Evolutionary conservation across 2,329 filamentous ascomycete species (phyloP), one percentile per base, ranked within the genome.

Genomic region (Fusarium xyrophilum): DNA sequence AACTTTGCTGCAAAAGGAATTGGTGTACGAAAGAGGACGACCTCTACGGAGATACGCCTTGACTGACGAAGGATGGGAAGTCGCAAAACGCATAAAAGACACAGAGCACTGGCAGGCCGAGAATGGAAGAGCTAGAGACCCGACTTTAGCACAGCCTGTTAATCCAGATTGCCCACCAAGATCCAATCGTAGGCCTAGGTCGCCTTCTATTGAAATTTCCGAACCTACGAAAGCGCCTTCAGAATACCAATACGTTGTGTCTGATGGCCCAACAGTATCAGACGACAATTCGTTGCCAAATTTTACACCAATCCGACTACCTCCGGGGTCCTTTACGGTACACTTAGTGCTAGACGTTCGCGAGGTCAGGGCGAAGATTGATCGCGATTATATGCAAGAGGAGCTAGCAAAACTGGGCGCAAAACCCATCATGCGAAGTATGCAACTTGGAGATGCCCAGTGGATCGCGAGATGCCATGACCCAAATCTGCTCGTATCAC

Each of bases 41-140:
- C 91, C 91, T 1, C 77, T 88, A 21, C 86, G 88, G 63, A 87
- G 85, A 68, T 96, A 93, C 74, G 82, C 84, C 4, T 79, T 96
- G 36, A 93, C 91, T 0, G 91, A 94, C 33, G 90, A 92, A 63
- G 92, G 92, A 6, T 92, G 91, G 89, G 90, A 93, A 51, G 87
- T 92, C 54, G 91, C 89, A 2, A 86, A 83, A 50, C 84, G 87
- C 25, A 89, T 93, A 38, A 85, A 86, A 50, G 82, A 84, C 60
- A 86, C 84, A 4, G 75, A 78, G n/a, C 72, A 79, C n/a, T 79
- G 74, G 73, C 72, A 74, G 35, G 58, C 69, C 30, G 76, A 76
- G 28, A 76, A 71, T 42, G 57, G 63, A 4, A 63, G 56, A 30
- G 54, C 32, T 40, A 51, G 54, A 36, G 66, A 46, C 19, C 54